Conservation (phyloP, 1,284 basidiomycete species). For the Thecaphora thlaspeos region DNA sequence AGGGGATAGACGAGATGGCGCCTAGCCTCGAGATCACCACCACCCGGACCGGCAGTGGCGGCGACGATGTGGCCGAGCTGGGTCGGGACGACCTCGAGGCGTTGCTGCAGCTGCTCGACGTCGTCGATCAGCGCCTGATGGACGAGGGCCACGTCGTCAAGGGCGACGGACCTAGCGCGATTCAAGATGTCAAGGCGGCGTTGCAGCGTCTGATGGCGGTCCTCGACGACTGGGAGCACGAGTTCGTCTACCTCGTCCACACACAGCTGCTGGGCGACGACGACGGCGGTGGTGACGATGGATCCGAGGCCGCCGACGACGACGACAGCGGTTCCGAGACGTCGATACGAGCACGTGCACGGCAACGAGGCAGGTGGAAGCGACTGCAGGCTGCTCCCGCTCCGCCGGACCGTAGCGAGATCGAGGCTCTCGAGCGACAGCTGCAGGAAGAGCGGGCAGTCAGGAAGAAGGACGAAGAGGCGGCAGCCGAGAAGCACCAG, state of each 20-base stretch:
- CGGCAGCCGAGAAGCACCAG: neutral
- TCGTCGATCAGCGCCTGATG: conserved; percentile 27
- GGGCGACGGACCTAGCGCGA: conserved; percentile 15
- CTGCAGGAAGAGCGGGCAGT: conserved; percentile 10
- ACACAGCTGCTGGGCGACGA: conserved; percentile 32
- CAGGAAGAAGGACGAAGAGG: conserved; percentile 3
- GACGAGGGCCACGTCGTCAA: conserved; percentile 7
- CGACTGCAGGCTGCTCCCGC: conserved; percentile 15
- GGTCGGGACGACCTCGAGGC: conserved; percentile 34
- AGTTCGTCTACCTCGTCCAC: conserved; percentile 45
- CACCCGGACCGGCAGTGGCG: conserved; percentile 24
- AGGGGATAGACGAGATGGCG: conserved; percentile 41
- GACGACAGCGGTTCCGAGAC: conserved; percentile 24
- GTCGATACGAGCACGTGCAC: conserved; percentile 20
- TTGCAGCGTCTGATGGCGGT: conserved; percentile 29
- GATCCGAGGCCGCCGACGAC: conserved; percentile 14
- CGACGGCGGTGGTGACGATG: conserved; percentile 20
- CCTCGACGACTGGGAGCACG: conserved; percentile 41
- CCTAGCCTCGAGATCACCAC: conserved; percentile 52
- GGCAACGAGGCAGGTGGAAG: conserved; percentile 10
- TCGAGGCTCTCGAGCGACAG: conserved; percentile 19
- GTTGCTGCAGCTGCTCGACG: conserved; percentile 38
- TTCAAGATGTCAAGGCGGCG: conserved; percentile 36
- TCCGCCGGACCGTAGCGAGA: conserved; percentile 5
- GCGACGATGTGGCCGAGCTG: conserved; percentile 29